phyloP scores from a whole-genome alignment of 73 alveolate genomes.

The Uronychia setigera region DNA sequence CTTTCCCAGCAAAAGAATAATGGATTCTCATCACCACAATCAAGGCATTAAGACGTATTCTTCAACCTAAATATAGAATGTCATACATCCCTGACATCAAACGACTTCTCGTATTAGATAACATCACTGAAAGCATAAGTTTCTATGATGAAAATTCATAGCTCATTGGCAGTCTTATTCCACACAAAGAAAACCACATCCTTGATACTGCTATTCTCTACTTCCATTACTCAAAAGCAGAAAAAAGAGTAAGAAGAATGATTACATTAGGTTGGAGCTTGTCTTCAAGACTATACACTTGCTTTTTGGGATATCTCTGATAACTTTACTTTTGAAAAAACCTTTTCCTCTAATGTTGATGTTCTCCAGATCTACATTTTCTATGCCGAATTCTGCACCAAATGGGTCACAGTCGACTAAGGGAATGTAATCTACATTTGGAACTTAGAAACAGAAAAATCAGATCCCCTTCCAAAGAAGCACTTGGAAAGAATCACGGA shows the following conservation, averaged over 20 bases:
- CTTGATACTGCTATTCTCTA: conserved; percentile 61
- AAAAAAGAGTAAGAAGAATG: conserved; percentile 4
- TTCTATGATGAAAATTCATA: conserved; percentile 63
- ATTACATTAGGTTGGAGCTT: conserved; percentile 49
- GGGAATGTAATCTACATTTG: conserved; percentile 39
- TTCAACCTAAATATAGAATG: not conserved
- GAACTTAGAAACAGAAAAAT: conserved; percentile 54
- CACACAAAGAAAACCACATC: conserved; percentile 56
- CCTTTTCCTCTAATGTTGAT: conserved; percentile 52
- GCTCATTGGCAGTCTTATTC: conserved; percentile 21
- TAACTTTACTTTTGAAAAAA: conserved; percentile 57
- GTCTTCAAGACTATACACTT: conserved; percentile 54
- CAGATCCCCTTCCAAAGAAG: conserved; percentile 37
- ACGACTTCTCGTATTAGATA: conserved; percentile 44
- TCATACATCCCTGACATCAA: conserved; percentile 32
- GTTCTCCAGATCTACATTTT: conserved; percentile 46
- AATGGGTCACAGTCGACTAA: conserved; percentile 62
- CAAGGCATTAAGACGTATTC: conserved; percentile 46
- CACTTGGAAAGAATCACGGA: conserved; percentile 64
- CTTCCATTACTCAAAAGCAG: conserved; percentile 37
- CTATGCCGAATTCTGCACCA: conserved; percentile 58
- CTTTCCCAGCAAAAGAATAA: conserved; percentile 41
- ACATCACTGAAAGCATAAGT: conserved; percentile 49
- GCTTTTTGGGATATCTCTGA: conserved; percentile 65
- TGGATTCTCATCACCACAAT: conserved; percentile 61